Base-by-base conservation (phyloP, 1,139 yeast genomes). In the Suhomyces panamericanus region DNA sequence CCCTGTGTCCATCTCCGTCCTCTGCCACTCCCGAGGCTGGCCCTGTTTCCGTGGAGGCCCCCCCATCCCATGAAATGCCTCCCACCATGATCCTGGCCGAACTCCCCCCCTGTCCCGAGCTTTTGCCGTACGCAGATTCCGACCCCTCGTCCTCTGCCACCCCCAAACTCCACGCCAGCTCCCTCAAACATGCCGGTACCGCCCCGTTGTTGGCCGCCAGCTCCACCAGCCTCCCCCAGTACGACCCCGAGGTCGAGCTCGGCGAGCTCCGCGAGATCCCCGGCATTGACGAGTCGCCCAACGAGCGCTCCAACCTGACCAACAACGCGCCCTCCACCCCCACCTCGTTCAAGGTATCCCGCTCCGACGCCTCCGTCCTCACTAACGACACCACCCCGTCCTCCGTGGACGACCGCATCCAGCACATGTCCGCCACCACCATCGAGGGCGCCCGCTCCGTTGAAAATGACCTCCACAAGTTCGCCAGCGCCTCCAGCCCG, bases 351-450 rank as follows among this genome's bases (percentile, higher is more conserved):
- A 68, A 66, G 43, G 59, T 52, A 15, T 54, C 63, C 2, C 53
- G 56, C 12, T 59, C 64, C 6, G 66, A 58, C 40, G 53, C 57
- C 2, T 57, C 63, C 5, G 60, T 56, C 30, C 48, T 56, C 20
- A 60, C 72, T 32, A 65, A 65, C 45, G 73, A 68, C 34, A 70
- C 75, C 3, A 55, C 64, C 1, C 73, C 73, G 3, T 62, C 70
- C 16, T 66, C 73, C 8, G 31, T 49, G 10, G 50, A 47, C n/a
- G 51, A 38, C 5, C 38, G 44, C 13, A 14, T 38, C 26, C 33
- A 37, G 22, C 24, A 37, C 32, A 32, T 26, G 20, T 38, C 47
- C 11, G 15, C 40, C 24, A 32, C 44, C 39, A 46, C 47, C 39
- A 16, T 35, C 26, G 41, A 37, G 15, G 29, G 27, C 3, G 16